phyloP scores from a whole-genome alignment of 306 rosid species.

The Trifolium dubium region DNA sequence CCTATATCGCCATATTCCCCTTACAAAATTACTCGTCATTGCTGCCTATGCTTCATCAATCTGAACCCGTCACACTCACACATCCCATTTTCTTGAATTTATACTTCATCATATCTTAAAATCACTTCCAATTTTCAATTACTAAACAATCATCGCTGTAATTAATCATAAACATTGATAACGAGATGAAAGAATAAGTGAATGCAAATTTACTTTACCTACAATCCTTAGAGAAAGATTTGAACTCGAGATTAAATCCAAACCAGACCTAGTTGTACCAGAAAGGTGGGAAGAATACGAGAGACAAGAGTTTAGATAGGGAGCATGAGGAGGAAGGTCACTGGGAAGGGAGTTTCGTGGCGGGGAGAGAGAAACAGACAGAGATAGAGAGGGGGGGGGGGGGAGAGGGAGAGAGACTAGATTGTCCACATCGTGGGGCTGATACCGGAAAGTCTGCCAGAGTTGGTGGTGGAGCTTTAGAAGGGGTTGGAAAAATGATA shows the following conservation, averaged over 20 bases:
- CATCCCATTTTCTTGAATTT: slow-evolving; percentile 62
- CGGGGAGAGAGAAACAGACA: too few species aligned
- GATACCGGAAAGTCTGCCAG: too few species aligned
- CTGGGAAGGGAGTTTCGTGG: neutral
- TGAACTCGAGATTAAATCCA: too few species aligned
- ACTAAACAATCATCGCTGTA: slow-evolving; percentile 41
- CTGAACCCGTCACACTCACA: slow-evolving; percentile 45
- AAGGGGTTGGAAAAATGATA: too few species aligned
- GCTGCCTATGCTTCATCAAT: slow-evolving; percentile 54
- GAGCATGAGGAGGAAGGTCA: neutral
- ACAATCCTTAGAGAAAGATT: slow-evolving; percentile 7
- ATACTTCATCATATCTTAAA: slow-evolving; percentile 60
- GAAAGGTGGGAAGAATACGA: neutral
- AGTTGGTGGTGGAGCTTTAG: too few species aligned
- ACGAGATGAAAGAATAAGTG: neutral
- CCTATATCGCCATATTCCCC: slow-evolving; percentile 43
- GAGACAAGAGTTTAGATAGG: neutral
- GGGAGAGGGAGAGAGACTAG: neutral
- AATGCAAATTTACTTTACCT: slow-evolving; percentile 1
- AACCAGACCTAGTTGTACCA: neutral
- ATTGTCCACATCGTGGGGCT: too few species aligned
- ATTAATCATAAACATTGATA: slow-evolving; percentile 19
- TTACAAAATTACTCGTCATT: slow-evolving; percentile 39
- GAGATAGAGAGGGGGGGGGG: too few species aligned
- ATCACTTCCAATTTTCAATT: slow-evolving; percentile 33